Base-by-base conservation (phyloP, 2,329 filamentous ascomycete species). In the Scytalidium sp. region DNA sequence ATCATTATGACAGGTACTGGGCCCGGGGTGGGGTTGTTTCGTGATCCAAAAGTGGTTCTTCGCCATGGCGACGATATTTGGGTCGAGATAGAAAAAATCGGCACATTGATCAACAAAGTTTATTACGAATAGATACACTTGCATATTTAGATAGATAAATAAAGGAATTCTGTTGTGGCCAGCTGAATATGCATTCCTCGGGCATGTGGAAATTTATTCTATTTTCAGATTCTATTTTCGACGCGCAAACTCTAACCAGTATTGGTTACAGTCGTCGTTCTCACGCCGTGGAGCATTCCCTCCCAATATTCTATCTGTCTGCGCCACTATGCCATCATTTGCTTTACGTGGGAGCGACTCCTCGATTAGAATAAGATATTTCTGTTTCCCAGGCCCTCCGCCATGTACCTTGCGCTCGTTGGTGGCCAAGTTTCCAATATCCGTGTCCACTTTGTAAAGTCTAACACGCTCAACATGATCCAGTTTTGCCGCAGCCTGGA, bases 71-170 rank as follows among this genome's bases (percentile, higher is more conserved):
- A 76, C 51, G 68, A 74, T 52, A 76, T 79, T 54, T 63, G 67
- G 0, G 73, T 78, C 4, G 73, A 77, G 65, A 66, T 78, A 50
- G 74, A 75, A 13, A 61, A 75, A 58, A 70, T 78, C 45, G 75
- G 75, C 9, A 78, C 75, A 0, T 59, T 78, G 55, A 65, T 74
- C 32, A 25, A 77, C 68, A 19, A 71, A 68, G 52, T 70, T 75
- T 49, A 53, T 58, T 19, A 60, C 63, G 50, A 61, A 63, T 52
- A 53, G 59, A 46, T 46, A 47, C 25, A 13, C 8, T 19, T 29
- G 25, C 7, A 29, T 13, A 13, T 8, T 21, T 36, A 29, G 41
- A 23, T 11, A 22, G 32, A 47, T 47, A 41, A 47, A 25, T 47
- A 41, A 29, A 29, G 7, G 25, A 29, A 29, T 29, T 29, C 7